These are phyloP conservation scores for Neurospora sp. DNA, from an alignment of 495 filamentous ascomycete species.

Conservation along the genomic window DNA sequence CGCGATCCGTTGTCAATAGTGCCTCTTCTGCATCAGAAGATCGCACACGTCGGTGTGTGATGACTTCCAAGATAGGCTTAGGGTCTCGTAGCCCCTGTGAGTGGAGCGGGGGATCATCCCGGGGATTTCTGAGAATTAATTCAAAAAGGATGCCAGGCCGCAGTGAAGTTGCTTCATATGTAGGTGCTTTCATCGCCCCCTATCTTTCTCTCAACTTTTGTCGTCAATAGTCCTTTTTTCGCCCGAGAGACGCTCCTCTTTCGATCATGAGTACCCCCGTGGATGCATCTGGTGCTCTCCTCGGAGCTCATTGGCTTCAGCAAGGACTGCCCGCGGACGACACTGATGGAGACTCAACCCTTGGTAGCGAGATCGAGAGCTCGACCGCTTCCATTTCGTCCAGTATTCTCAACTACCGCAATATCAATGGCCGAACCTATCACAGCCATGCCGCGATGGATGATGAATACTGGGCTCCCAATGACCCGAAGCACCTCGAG, in stretches of 20 bases:
- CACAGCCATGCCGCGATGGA: constrained; percentile 25
- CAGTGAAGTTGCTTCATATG: neutral
- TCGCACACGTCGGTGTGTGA: neutral
- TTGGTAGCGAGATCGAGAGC: neutral
- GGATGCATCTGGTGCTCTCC: neutral
- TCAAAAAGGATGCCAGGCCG: neutral
- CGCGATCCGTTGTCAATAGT: neutral
- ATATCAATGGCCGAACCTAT: constrained; percentile 29
- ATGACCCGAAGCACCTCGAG: constrained; percentile 26
- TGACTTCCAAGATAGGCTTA: neutral
- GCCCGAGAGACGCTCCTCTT: neutral
- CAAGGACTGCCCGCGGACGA: neutral
- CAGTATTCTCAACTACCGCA: constrained; percentile 35
- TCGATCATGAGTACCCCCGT: neutral
- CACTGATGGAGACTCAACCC: neutral
- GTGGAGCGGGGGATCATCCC: neutral
- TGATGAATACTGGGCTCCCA: constrained; percentile 23
- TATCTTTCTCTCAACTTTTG: neutral
- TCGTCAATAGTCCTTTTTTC: neutral
- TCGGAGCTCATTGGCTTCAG: neutral
- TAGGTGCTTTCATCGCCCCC: neutral
- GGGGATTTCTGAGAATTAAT: neutral
- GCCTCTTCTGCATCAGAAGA: neutral
- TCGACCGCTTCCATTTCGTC: constrained; percentile 35
- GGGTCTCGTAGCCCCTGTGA: neutral